Percentiles rank a stretch among this genome's conserved stretches.
phyloP scores from a whole-genome alignment of 768 basidiomycete genomes.

The Floccularia luteovirens region DNA sequence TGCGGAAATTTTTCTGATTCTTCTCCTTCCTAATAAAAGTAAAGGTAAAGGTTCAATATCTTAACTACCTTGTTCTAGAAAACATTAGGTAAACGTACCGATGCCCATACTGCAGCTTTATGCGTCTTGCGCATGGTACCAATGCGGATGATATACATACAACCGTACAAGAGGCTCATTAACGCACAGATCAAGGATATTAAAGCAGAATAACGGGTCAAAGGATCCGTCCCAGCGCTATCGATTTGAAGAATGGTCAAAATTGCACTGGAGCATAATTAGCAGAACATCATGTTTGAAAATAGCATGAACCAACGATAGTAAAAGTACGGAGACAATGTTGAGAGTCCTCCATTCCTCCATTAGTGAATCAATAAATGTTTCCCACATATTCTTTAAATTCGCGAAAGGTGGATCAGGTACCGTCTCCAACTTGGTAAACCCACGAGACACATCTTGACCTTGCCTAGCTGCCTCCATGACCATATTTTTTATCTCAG shows the following conservation, averaged over 20 bases:
- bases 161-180: slow-evolving; percentile 6
- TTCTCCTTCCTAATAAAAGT: slow-evolving; percentile 38
- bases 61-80: background rate
- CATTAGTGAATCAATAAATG: slow-evolving; percentile 16
- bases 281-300: slow-evolving; percentile 3
- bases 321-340: slow-evolving; percentile 17
- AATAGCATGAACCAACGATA: slow-evolving; percentile 9
- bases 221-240: slow-evolving; percentile 36
- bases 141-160: slow-evolving; percentile 6
- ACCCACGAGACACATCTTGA: background rate
- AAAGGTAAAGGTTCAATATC: background rate
- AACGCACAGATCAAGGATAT: slow-evolving; percentile 29
- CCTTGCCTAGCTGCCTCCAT: background rate
- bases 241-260: slow-evolving; percentile 22
- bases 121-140: slow-evolving; percentile 21
- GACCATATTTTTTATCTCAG: background rate
- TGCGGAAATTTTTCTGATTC: slow-evolving; percentile 14
- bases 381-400: slow-evolving; percentile 26
- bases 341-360: slow-evolving; percentile 20
- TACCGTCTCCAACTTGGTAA: no score
- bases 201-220: slow-evolving; percentile 46
- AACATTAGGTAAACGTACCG: slow-evolving; percentile 20
- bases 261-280: slow-evolving; percentile 15
- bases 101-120: slow-evolving; percentile 53
- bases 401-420: no score